Evolutionary conservation across 352 stramenopile genomes (phyloP), one percentile per base, ranked within the genome.

Genomic region (Phytopythium boreale): DNA sequence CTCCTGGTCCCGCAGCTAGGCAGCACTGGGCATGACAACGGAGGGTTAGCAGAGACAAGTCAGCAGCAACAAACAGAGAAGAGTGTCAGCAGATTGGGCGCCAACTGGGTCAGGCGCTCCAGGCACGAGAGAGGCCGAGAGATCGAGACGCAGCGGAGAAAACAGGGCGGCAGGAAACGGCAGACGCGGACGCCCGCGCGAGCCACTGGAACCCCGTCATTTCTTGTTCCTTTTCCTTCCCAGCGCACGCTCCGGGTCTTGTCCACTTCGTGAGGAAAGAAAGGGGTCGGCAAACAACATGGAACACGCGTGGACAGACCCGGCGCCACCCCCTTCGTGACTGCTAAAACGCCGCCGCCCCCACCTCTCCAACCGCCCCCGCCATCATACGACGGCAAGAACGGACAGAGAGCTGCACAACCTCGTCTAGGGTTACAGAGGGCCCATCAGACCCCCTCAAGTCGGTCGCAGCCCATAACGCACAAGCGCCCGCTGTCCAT

Each of bases 251-350:
- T 15, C 22, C 31, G 12, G 44, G 51, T 29, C 46, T 14, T 31
- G 46, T 52, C 56, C 50, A 41, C 59, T 41, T 37, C 43, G 62
- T 78, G 63, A 85, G 79, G 79, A 87, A 80, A 88, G 76, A 88
- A 90, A 90, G 81, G 74, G 79, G 79, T 84, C 71, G 86, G 68
- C 64, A 90, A 90, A 87, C 61, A 89, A 80, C 76, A 72, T 47
- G 20, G 58, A 80, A 78, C 74, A 75, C 68, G 62, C 69, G 62
- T 57, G 55, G 41, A 58, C 52, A 22, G 55, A 60, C 61, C 39
- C 50, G 64, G 14, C 55, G 56, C 56, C 64, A 62, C 56, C 41
- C 57, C 37, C 55, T 58, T 43, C n/a, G 27, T 50, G 46, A 22
- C 52, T 12, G 26, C 59, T 26, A 34, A 27, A 64, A 36, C 56